These are phyloP conservation scores for Aspergillus viridinutans DNA, from an alignment of 2,329 filamentous ascomycete genomes.

Conservation along the genomic window DNA sequence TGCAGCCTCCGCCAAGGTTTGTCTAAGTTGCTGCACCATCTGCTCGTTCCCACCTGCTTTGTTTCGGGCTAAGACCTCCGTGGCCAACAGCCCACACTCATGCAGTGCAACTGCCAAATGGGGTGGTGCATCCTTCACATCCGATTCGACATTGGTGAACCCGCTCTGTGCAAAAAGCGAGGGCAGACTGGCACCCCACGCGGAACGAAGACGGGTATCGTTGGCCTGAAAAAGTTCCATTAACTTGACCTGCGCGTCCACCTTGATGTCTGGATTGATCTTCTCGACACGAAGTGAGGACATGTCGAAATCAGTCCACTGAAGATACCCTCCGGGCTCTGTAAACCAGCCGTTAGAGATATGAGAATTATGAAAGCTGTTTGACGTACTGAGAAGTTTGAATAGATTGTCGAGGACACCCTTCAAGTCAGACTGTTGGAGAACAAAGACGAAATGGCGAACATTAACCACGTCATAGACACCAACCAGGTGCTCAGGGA, in stretches of 20 bases:
- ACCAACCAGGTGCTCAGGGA: not conserved
- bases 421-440: not conserved
- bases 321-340: not conserved
- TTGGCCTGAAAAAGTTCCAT: not conserved
- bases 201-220: not conserved
- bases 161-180: not conserved
- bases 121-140: not conserved
- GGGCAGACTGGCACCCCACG: not conserved
- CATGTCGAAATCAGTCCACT: not conserved
- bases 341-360: not conserved
- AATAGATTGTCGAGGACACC: not conserved
- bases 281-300: not conserved
- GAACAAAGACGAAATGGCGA: slow-evolving; percentile 1
- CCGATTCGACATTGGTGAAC: not conserved
- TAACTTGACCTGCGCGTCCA: not conserved
- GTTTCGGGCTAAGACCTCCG: not conserved
- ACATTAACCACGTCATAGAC: not conserved
- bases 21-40: not conserved
- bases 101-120: not conserved
- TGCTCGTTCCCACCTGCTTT: not conserved
- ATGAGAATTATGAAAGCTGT: not conserved
- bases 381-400: not conserved
- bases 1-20: not conserved
- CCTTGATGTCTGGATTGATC: not conserved
- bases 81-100: not conserved